Evolutionary conservation across 2,329 filamentous ascomycete species (phyloP).

Genomic region (Aspergillus sp.): DNA sequence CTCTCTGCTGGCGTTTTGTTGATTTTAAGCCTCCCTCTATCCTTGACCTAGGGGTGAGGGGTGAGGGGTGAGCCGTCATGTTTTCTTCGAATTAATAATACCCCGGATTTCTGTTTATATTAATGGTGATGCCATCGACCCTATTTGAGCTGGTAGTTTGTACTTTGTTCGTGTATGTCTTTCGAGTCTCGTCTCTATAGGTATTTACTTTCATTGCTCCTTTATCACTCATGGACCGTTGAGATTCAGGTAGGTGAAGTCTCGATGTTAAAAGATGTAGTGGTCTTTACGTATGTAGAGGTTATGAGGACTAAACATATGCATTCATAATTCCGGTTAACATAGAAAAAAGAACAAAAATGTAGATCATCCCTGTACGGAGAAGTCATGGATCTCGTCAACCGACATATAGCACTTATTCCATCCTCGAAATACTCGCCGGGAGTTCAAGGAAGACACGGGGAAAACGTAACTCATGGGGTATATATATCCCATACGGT

Average conservation of each 20-base stretch:
- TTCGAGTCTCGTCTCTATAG: not conserved
- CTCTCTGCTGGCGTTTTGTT: not conserved
- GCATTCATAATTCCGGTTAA: not conserved
- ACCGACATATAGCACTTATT: not conserved
- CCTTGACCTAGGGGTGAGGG: not conserved
- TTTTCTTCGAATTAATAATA: not conserved
- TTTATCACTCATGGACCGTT: too few species aligned
- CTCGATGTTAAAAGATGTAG: not conserved
- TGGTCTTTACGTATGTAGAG: not conserved
- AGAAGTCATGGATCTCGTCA: conserved; percentile 5
- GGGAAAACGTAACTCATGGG: not conserved
- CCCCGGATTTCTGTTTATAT: not conserved
- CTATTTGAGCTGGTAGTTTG: not conserved
- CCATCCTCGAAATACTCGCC: not conserved
- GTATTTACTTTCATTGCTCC: too few species aligned
- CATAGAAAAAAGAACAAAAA: not conserved
- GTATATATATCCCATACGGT: not conserved
- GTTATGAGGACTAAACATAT: not conserved
- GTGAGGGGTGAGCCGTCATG: not conserved
- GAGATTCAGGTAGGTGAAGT: not conserved
- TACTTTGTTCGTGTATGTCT: not conserved
- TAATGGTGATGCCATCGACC: not conserved
- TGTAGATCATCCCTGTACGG: not conserved
- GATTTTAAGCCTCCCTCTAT: not conserved
- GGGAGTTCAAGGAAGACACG: not conserved